Conservation (phyloP, 2,329 filamentous ascomycete genomes). For the Alternaria arbusti region DNA sequence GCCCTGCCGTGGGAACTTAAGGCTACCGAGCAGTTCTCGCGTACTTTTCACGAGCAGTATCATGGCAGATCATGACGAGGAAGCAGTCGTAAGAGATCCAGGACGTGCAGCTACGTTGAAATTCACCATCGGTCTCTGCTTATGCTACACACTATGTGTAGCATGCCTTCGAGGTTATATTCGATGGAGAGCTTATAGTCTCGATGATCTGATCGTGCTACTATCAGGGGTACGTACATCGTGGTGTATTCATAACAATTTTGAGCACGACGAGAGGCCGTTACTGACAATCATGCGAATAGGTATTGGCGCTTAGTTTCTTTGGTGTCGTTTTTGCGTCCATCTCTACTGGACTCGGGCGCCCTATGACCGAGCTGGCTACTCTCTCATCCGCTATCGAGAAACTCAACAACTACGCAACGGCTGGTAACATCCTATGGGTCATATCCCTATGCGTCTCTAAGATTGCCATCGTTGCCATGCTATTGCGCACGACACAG, state of each 20-base stretch:
- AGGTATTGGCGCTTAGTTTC: slow-evolving; percentile 10
- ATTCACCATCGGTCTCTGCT: slow-evolving; percentile 12
- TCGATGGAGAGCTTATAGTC: slow-evolving; percentile 10
- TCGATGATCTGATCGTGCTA: slow-evolving; percentile 13
- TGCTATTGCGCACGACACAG: slow-evolving; percentile 19
- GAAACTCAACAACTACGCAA: slow-evolving; percentile 1
- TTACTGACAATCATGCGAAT: neutral
- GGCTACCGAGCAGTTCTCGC: neutral
- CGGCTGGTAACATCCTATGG: slow-evolving; percentile 18
- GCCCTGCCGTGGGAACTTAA: neutral
- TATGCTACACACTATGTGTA: slow-evolving; percentile 20
- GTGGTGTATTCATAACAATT: neutral
- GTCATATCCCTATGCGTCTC: slow-evolving; percentile 21
- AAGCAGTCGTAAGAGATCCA: neutral
- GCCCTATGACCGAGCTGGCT: neutral
- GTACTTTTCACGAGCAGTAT: neutral
- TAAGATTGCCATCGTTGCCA: slow-evolving; percentile 16
- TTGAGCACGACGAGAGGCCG: neutral
- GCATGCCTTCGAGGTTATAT: slow-evolving; percentile 11
- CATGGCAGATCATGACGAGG: neutral
- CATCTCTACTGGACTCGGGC: slow-evolving; percentile 4
- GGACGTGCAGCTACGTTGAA: slow-evolving; percentile 13
- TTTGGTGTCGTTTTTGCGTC: slow-evolving; percentile 15
- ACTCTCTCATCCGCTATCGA: neutral
- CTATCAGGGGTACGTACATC: slow-evolving; percentile 6